These are phyloP conservation scores for Papiliotrema flavescens DNA, from an alignment of 1,284 basidiomycete species.

Conservation along the genomic window DNA sequence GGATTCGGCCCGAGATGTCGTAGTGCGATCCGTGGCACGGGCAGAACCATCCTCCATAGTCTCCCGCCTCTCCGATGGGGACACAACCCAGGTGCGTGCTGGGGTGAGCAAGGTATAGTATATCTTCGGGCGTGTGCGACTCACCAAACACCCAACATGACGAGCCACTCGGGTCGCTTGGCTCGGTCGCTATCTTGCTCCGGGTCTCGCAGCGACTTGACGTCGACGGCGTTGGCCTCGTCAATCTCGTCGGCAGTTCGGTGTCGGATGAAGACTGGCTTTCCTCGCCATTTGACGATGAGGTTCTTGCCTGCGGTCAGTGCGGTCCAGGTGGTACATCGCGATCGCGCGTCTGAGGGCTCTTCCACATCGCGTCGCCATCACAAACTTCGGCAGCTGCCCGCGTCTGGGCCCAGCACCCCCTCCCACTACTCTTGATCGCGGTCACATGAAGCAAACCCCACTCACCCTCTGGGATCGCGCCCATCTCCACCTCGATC, in stretches of 20 bases:
- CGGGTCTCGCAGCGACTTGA: slow-evolving; percentile 88
- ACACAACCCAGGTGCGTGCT: slow-evolving; percentile 99
- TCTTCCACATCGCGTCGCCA: too few relatives aligned
- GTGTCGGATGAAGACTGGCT: slow-evolving; percentile 99
- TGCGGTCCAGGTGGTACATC: not conserved
- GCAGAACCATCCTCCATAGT: slow-evolving; percentile 98
- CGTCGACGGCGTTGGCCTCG: slow-evolving; percentile 81
- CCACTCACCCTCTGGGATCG: slow-evolving; percentile 90
- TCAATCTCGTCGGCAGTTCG: slow-evolving; percentile 88
- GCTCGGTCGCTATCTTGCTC: slow-evolving; percentile 81
- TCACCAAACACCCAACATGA: slow-evolving; percentile 14
- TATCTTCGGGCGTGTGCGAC: slow-evolving; percentile 54
- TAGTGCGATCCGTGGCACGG: slow-evolving; percentile 99
- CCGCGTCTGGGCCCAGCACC: too few relatives aligned
- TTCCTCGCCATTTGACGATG: slow-evolving; percentile 99
- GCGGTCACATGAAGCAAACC: too few relatives aligned
- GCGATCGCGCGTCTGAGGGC: not conserved
- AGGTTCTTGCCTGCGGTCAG: slow-evolving; percentile 53
- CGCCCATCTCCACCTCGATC: slow-evolving; percentile 87
- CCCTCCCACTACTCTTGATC: too few relatives aligned
- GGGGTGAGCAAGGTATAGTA: slow-evolving; percentile 70
- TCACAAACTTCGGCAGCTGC: too few relatives aligned
- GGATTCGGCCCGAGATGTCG: slow-evolving; percentile 75
- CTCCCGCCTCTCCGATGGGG: slow-evolving; percentile 91
- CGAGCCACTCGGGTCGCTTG: slow-evolving; percentile 91